Evolutionary conservation across 1,284 basidiomycete genomes (phyloP), one percentile per base, ranked within the genome.

Genomic region (Ceraceosorus bombacis): DNA sequence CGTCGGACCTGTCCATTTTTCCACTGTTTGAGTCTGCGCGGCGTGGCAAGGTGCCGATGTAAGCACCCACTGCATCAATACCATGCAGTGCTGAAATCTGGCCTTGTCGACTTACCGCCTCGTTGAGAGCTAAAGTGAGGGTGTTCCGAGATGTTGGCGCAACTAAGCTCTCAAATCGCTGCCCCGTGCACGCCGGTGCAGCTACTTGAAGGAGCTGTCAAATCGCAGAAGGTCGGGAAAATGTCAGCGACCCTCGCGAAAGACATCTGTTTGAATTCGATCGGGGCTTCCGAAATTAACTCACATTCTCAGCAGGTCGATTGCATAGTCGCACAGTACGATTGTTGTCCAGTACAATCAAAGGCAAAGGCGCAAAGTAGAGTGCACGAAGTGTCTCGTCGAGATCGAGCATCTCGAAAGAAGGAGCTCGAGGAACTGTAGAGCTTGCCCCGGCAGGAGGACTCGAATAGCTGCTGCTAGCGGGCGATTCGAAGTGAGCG

Each of bases 301-400:
- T 56, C 55, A 63, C 15, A 38, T 62, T 63, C 53, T 74, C 72
- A 51, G 69, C 70, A 7, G 72, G 67, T 36, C 67, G 62, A 46
- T 74, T 74, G 66, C 72, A 65, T 69, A 74, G 69, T 38, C 71
- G 65, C 39, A 74, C 64, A 27, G 65, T 63, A 9, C 70, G 55
- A 46, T 66, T 71, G 46, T 65, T 58, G 51, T 74, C 72, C 46
- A 74, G 63, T 8, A 74, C 72, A 51, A 72, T 50, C 40, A 72
- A 64, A n/a, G 72, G 71, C 9, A 65, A 59, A 41, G 72, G 72
- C 51, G 72, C 70, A 63, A 74, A 74, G 59, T 74, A 74, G 53
- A 74, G 61, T 50, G 72, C 72, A 49, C 71, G 60, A 15, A 74
- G 64, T 40, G 71, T 69, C 59, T 74, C 72, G 53, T 74, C 72